Base-by-base conservation (phyloP, 1,139 yeast genomes). In the Yamadazyma sp. region DNA sequence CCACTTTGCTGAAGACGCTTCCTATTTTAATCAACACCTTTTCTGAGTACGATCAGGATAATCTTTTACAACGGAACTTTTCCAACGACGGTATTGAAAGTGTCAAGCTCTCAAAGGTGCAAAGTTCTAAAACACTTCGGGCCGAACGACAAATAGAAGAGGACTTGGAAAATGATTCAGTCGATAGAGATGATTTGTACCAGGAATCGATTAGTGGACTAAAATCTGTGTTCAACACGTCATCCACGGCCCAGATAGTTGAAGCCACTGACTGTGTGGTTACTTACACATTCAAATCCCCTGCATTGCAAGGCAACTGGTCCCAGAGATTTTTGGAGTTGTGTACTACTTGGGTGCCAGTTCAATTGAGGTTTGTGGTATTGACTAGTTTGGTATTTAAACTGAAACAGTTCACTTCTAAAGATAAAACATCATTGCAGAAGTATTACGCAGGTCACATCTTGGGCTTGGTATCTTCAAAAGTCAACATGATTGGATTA, bases 401-500 rank as follows among this genome's bases (percentile, higher is more conserved):
- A 15, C 59, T 76, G 38, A 43, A 49, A 8, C 35, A 44, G 3
- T 40, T 58, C 3, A 46, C 66, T 13, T 46, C 52, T 12, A 46
- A 54, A 16, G 52, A 59, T 3, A 54, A 59, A 10, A 55, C 61
- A 32, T 55, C 54, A 15, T 50, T 63, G n/a, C 81, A 83, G 51
- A 59, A 70, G 7, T 69, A 69, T 29, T 65, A 78, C 29, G 70
- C 86, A 9, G 64, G 67, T 35, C 62, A 80, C 42, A 69, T 86
- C n/a, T 69, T 84, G 15, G 81, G 84, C 1, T 64, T 92, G 30
- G 69, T 90, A n/a, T 74, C 84, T 1, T 83, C 95, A 0, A 81
- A 82, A 29, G 88, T 88, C 31, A 87, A 84, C 54, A 80, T 90
- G 76, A 83, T 89, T 46, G 97, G 97, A 0, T 67, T 92, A 33